A percentile compares a stretch with the other conserved stretches of the same genome.
phyloP scores from a whole-genome alignment of 1,284 basidiomycete genomes.

The Hemileia vastatrix region DNA sequence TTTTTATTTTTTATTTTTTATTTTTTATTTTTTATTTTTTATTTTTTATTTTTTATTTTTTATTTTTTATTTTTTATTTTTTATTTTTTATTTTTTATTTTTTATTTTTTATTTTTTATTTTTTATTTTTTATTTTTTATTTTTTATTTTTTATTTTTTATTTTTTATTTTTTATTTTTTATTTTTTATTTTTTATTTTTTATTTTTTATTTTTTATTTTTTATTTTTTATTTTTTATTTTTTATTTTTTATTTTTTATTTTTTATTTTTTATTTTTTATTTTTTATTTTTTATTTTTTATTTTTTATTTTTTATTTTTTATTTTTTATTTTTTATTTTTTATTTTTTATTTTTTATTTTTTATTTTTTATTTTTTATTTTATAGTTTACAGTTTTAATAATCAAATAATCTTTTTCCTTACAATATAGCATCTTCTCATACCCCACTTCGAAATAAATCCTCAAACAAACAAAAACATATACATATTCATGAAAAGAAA shows the following conservation, averaged over 20 bases:
- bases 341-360: background rate
- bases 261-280: background rate
- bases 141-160: background rate
- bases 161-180: background rate
- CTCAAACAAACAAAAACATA: too few relatives aligned
- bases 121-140: background rate
- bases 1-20: too few relatives aligned
- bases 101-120: background rate
- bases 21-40: too few relatives aligned
- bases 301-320: constrained; percentile 1
- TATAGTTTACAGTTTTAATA: background rate
- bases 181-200: background rate
- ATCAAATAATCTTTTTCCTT: background rate
- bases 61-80: background rate
- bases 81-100: background rate
- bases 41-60: background rate
- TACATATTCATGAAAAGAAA: too few relatives aligned
- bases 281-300: background rate
- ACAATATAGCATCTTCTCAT: too few relatives aligned
- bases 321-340: background rate
- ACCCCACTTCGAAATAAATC: too few relatives aligned
- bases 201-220: background rate
- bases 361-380: background rate
- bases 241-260: background rate
- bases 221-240: background rate